Conservation (phyloP, 164 flowering plant genomes). For the Warburgia ugandensis region DNA sequence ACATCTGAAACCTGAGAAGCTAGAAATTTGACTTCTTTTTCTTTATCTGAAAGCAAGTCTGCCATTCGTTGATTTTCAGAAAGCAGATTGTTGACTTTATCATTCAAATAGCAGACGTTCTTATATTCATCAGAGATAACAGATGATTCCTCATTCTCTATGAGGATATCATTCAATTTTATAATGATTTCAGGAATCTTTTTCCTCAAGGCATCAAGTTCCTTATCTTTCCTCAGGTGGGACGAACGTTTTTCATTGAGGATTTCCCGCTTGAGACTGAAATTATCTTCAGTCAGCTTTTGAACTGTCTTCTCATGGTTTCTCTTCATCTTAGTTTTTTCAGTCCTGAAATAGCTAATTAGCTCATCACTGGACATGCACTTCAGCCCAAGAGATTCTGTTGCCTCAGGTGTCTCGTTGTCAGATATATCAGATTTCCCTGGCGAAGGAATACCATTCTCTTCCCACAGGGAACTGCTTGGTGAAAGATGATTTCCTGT, state of each 20-base stretch:
- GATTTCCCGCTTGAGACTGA: constrained; percentile 45
- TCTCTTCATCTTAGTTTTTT: too few relatives aligned
- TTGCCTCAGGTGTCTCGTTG: too few relatives aligned
- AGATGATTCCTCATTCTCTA: constrained; percentile 40
- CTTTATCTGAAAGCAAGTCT: constrained; percentile 33
- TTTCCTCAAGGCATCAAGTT: constrained; percentile 51
- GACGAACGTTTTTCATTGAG: constrained; percentile 48
- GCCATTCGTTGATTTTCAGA: constrained; percentile 48
- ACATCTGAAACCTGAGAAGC: constrained; percentile 43
- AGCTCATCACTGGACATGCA: too few relatives aligned
- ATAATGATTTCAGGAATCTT: constrained; percentile 51
- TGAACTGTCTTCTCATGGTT: constrained; percentile 56
- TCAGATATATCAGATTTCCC: background rate
- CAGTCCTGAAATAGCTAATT: too few relatives aligned
- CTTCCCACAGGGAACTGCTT: background rate
- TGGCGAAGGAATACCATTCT: background rate
- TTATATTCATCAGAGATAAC: constrained; percentile 20
- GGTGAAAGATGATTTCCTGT: constrained; percentile 2
- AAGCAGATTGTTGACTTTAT: constrained; percentile 35
- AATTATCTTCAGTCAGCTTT: constrained; percentile 49
- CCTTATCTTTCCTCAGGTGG: constrained; percentile 49
- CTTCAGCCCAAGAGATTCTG: constrained; percentile 35
- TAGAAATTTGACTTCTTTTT: constrained; percentile 38
- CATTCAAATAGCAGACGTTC: constrained; percentile 28
- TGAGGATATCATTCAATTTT: constrained; percentile 52